A percentile compares a stretch with the other conserved stretches of the same genome.
Conservation (phyloP, 345 rosid genomes). For the Noccaea bulbosa region DNA sequence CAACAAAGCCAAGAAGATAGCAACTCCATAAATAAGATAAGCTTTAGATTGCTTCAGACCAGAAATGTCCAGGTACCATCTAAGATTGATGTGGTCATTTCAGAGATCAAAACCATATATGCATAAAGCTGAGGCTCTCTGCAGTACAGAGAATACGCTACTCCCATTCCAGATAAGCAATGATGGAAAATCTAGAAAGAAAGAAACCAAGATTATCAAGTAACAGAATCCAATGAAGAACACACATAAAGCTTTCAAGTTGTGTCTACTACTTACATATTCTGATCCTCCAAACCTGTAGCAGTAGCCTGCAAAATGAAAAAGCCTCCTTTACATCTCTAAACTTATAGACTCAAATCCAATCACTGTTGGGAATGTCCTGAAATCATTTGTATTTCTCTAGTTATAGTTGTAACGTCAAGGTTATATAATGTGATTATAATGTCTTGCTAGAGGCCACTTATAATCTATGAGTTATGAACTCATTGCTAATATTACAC, state of each 20-base stretch:
- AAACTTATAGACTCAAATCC: no score
- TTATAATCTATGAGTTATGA: no score
- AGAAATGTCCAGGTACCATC: slow-evolving; percentile 86
- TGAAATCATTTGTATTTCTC: no score
- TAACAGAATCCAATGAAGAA: slow-evolving; percentile 7
- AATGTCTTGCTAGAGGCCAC: no score
- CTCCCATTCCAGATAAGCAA: slow-evolving; percentile 61
- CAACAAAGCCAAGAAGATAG: slow-evolving; percentile 79
- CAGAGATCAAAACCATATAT: slow-evolving; percentile 87
- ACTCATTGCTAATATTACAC: no score
- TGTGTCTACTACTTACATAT: slow-evolving; percentile 77
- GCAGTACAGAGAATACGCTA: slow-evolving; percentile 73
- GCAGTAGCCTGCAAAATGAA: no score
- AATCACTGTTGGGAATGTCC: no score
- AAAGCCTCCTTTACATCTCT: no score
- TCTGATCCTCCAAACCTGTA: slow-evolving; percentile 86
- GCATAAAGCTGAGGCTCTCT: slow-evolving; percentile 84
- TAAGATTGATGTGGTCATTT: slow-evolving; percentile 89
- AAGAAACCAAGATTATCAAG: slow-evolving; percentile 8
- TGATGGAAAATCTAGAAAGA: slow-evolving; percentile 81
- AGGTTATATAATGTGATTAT: no score
- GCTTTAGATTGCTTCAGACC: slow-evolving; percentile 79
- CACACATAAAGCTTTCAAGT: no score
- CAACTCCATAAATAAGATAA: slow-evolving; percentile 76
- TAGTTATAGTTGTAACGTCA: no score